Evolutionary conservation across 192 early-diverging fungal species (phyloP), one percentile per base, ranked within the genome.

Genomic region (Lobosporangium transversale): DNA sequence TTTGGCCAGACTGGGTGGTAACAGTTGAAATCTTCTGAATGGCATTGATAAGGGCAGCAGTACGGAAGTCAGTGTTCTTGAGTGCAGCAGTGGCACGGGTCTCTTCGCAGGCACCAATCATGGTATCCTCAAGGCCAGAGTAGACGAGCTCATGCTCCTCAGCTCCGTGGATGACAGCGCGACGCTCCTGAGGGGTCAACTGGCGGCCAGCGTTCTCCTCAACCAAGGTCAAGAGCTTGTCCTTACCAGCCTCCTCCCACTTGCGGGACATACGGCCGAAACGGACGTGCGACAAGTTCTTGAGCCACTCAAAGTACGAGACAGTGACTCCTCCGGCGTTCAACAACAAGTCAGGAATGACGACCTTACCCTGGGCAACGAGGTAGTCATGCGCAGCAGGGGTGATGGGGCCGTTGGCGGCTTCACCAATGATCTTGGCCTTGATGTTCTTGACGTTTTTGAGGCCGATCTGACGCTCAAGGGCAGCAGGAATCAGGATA

Each of bases 321-420:
- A 94, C 93, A 35, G 90, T 92, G 15, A 94, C 93, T 59, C 93
- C 93, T 63, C 93, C 93, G 36, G 93, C 89, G 66, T 94, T 94
- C 59, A 93, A 78, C 67, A 92, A 62, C 50, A 93, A 81, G 64
- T 94, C 93, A 43, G 93, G 93, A 26, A 94, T 80, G 47, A 94
- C 84, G 10, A 86, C 76, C 42, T 82, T 83, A 53, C 90, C 90
- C 58, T 85, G 85, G 26, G 73, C 65, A 35, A 82, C 84, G 58
- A 94, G 81, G 36, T 85, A 80, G 23, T 91, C 87, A 68, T 93
- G 88, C 29, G 88, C 93, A 40, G 55, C 90, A 8, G 91, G 91
- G 1, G 93, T 94, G 17, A 90, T 80, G 6, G 93, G 93, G n/a
- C 93, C 91, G 78, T 94, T 94, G 64, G 93, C 93, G n/a, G 89